These are phyloP conservation scores for Heteromeles arbutifolia DNA, from an alignment of 306 rosid genomes.

Conservation along the genomic window DNA sequence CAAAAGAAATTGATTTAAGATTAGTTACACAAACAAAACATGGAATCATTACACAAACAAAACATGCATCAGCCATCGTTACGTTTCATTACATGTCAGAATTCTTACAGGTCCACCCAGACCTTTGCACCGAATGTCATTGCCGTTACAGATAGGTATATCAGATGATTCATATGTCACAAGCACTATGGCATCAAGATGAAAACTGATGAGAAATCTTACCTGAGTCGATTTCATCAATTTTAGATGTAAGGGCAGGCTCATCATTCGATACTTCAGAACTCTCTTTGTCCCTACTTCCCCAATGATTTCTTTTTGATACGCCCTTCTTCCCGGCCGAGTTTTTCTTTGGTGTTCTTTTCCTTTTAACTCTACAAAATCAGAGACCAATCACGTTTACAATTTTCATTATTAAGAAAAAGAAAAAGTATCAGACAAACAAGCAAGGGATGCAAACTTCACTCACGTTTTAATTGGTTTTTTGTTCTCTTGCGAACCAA, in stretches of 20 bases:
- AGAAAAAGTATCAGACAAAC: constrained; percentile 2
- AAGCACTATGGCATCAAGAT: not conserved
- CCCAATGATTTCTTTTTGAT: constrained; percentile 32
- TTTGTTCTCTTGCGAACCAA: constrained; percentile 33
- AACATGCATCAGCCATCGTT: not conserved
- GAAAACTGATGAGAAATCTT: constrained; percentile 19
- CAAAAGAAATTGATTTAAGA: constrained; percentile 8
- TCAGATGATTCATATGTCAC: not conserved
- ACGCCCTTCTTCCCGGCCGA: constrained; percentile 29
- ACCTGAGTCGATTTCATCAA: constrained; percentile 61
- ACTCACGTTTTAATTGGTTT: constrained; percentile 56
- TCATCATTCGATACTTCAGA: constrained; percentile 54
- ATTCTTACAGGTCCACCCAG: not conserved
- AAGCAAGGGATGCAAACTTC: constrained; percentile 9
- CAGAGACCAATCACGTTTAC: constrained; percentile 13
- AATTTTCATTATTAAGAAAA: constrained; percentile 7
- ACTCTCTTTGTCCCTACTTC: constrained; percentile 53
- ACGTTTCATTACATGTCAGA: not conserved
- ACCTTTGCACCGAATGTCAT: not conserved
- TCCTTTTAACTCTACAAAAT: constrained; percentile 51
- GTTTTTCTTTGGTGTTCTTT: constrained; percentile 50
- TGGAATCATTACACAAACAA: not conserved
- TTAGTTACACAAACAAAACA: not conserved
- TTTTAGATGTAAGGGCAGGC: constrained; percentile 28
- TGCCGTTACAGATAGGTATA: not conserved